Base-by-base conservation (phyloP, 805 yeast species). In the Cyberlindnera amylophila region DNA sequence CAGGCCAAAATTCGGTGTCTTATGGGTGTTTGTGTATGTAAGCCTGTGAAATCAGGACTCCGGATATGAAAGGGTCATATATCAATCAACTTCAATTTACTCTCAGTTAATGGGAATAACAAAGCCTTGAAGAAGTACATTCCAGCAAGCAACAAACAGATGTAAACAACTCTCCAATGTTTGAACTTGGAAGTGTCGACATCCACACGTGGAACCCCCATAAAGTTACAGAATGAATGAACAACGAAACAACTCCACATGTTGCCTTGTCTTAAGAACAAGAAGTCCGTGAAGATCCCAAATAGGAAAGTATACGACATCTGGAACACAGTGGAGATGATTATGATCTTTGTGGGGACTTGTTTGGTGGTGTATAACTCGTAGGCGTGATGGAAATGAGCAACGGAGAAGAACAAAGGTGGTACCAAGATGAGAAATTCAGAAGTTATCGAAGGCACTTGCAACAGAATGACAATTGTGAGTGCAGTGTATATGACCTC, bases 361-460 rank as follows among this genome's bases (percentile, higher is more conserved):
- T 21, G 6, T 21, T 59, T 49, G 9, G 54, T 61, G 2, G 54
- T 48, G 47, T 67, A 67, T 34, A 73, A 50, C 41, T 76, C 81
- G 48, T 67, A 67, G 3, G 77, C 88, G 58, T 87, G 95, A 56
- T 87, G 91, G 17, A 83, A 38, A 61, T 87, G 96, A 0, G 95
- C 93, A 19, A 82, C 52, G 1, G 90, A 89, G 65, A 87, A 87
- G 42, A 79, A 69, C 7, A 78, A 53, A 1, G 95, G 93, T 1
- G 86, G 72, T 23, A 62, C 55, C 14, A 53, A 50, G 1, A 75
- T 57, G 16, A 66, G 46, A 9, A 45, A n/a, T 32, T 39, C 46
- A 27, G 41, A 43, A 19, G 53, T 33, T 24, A 49, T 35, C 18
- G 31, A 33, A 7, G 49, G 38, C 2, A 53, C 50, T 17, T 67